Evolutionary conservation across 495 filamentous ascomycete genomes (phyloP).

Genomic region (Aspergillus ellipticus): DNA sequence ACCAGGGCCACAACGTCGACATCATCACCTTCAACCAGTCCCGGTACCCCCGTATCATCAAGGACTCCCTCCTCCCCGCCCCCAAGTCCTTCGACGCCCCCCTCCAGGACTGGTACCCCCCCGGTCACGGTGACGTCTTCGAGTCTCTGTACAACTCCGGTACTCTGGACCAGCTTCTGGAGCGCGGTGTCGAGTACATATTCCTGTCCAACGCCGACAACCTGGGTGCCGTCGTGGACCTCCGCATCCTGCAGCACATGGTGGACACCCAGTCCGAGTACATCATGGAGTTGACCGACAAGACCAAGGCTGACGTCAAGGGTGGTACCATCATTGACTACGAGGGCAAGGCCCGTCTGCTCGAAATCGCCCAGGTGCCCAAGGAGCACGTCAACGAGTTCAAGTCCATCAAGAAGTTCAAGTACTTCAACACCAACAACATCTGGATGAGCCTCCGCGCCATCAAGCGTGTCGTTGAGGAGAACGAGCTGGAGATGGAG

Average conservation of each 20-base stretch:
- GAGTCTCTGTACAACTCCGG: conserved; percentile 99
- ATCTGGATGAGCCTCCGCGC: conserved; percentile 99
- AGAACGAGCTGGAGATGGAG: conserved; percentile 98
- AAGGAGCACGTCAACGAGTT: conserved; percentile 99
- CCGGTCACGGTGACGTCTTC: conserved; percentile 98
- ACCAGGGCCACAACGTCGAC: conserved; percentile 99
- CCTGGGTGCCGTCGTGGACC: conserved; percentile 93
- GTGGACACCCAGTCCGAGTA: conserved; percentile 92
- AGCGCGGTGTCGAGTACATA: conserved; percentile 92
- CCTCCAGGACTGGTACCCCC: conserved; percentile 97
- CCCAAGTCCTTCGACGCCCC: conserved; percentile 85
- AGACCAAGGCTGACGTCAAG: conserved; percentile 99
- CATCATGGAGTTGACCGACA: conserved; percentile 99
- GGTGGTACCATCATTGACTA: conserved; percentile 99
- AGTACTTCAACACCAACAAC: conserved; percentile 99
- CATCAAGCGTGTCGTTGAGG: conserved; percentile 97
- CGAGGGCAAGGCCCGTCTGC: conserved; percentile 89
- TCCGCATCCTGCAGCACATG: conserved; percentile 99
- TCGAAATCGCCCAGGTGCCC: conserved; percentile 99
- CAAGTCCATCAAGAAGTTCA: conserved; percentile 99
- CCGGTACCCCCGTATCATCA: conserved; percentile 92
- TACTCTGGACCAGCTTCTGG: conserved; percentile 91
- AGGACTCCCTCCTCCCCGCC: conserved; percentile 94
- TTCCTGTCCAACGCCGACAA: conserved; percentile 99
- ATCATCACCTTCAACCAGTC: conserved; percentile 99